Base-by-base conservation (phyloP, 202 grass and related monocot species). In the Hordeum pubiflorum region DNA sequence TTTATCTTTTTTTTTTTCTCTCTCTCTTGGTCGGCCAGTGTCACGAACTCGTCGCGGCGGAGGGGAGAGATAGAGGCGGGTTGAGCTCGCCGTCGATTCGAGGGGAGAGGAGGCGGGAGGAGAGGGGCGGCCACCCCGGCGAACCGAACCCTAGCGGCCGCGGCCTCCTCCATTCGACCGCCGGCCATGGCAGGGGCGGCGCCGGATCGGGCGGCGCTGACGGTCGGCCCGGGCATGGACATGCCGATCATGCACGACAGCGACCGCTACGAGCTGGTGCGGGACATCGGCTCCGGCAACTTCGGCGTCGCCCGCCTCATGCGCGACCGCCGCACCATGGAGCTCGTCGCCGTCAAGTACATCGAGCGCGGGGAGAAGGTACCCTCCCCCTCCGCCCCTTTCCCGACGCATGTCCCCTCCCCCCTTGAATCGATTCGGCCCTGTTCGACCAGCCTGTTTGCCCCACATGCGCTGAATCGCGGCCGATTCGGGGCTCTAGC, bases 321-420 rank as follows among this genome's bases (percentile, higher is more conserved):
- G 92, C 87, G 89, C 39, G 92, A 94, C 84, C 87, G 89, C 84
- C 87, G 85, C 66, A 91, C 92, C 75, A 85, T 33, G 75, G 92
- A 94, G 76, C 89, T 94, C 75, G 89, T 94, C 78, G 92, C 92
- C 71, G 92, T 94, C 74, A 91, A 91, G 87, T 94, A 94, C 87
- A 94, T 94, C 82, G 92, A 91, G 89, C 85, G 92, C 24, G 92
- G 92, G 21, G 89, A 91, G 84, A 94, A 94, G 92, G 92, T 91
- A 80, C 31, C 31, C 31, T 32, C 31, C 31, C 37, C 21, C 15
- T 27, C 26, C 15, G 33, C 39, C 13, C 22, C 48, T 43, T 21
- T 15, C 41, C 20, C 15, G 48, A 52, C 3, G 48, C 50, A 54
- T 54, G 17, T 15, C 17, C 50, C 17, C 6, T 11, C 3, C 22